Evolutionary conservation across 177 flowering plant species (phyloP), one percentile per base, ranked within the genome.

Genomic region (Telopea speciosissima): DNA sequence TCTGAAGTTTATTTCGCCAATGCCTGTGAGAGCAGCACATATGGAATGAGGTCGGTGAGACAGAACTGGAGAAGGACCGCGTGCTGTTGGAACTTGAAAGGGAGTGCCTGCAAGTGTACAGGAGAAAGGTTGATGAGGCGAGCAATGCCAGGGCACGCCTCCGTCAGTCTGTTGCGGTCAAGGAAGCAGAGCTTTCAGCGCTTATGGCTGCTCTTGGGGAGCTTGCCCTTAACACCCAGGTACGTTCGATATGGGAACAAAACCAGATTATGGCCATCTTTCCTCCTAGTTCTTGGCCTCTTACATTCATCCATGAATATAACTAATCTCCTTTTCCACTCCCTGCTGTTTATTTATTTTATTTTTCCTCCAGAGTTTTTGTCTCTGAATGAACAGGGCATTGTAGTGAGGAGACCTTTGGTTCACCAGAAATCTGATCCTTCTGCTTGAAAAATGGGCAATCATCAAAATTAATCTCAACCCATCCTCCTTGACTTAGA

Each of bases 31-130:
- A 64, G 78, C 92, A 93, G 98, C 83, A 87, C 81, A 78, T 89
- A 80, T 93, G 98, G 98, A 79, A 63, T 70, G 98, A 91, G 59
- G 91, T 93, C 58, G 98, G 98, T 16, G 97, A 91, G 81, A 89
- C 81, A 56, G 88, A 93, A 73, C 84, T 82, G 0, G 96, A 91
- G 11, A 89, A 90, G 79, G 91, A 90, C 74, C 82, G 87, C 0
- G 90, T 91, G 93, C 79, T 90, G 49, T 52, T 85, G 78, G 97
- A 93, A 66, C 79, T 93, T 70, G 98, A 91, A 81, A 86, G 81
- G 76, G 98, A 93, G 70, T 93, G 97, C 77, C 79, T 90, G 45
- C 89, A 87, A 72, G 85, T 93, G 19, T 93, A 93, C 69, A 67
- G 86, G 65, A 89, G 93, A 77, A 93, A 91, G 81, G 96, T 93